Conservation (phyloP, 805 yeast genomes). For the Peterozyma toletana region DNA sequence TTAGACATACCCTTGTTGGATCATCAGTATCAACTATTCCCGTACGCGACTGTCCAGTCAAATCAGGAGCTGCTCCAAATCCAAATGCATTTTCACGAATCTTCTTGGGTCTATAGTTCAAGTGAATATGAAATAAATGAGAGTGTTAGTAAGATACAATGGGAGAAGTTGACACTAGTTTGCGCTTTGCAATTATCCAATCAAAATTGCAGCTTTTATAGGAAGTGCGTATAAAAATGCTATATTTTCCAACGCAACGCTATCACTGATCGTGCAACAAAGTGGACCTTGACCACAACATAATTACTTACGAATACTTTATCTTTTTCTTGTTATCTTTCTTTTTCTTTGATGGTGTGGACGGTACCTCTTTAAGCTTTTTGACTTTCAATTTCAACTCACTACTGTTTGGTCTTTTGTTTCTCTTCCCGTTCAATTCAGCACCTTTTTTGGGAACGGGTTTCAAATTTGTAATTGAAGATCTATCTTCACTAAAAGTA, state of each 20-base stretch:
- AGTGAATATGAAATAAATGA: neutral
- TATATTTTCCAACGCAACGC: too few species aligned
- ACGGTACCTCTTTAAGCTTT: slow-evolving; percentile 6
- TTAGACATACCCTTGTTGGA: slow-evolving; percentile 20
- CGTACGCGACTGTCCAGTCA: slow-evolving; percentile 24
- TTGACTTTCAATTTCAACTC: neutral
- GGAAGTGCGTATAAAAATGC: too few species aligned
- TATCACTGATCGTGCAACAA: too few species aligned
- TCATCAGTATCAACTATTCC: slow-evolving; percentile 20
- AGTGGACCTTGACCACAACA: neutral
- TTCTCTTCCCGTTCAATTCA: slow-evolving; percentile 12
- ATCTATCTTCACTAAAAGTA: slow-evolving; percentile 21
- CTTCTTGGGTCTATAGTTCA: slow-evolving; percentile 9
- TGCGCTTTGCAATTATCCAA: too few species aligned
- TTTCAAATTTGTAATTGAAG: neutral
- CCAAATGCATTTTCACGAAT: slow-evolving; percentile 31
- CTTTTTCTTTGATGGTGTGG: slow-evolving; percentile 4
- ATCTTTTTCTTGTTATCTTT: slow-evolving; percentile 2
- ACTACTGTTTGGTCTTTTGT: slow-evolving; percentile 3
- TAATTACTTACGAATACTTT: slow-evolving; percentile 8
- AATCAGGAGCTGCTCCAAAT: slow-evolving; percentile 22
- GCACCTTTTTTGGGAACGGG: slow-evolving; percentile 12
- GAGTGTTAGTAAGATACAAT: too few species aligned
- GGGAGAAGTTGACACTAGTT: too few species aligned
- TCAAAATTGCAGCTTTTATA: too few species aligned